These are phyloP conservation scores for Colletotrichum abscissum DNA, from an alignment of 2,329 filamentous ascomycete genomes.

Conservation along the genomic window DNA sequence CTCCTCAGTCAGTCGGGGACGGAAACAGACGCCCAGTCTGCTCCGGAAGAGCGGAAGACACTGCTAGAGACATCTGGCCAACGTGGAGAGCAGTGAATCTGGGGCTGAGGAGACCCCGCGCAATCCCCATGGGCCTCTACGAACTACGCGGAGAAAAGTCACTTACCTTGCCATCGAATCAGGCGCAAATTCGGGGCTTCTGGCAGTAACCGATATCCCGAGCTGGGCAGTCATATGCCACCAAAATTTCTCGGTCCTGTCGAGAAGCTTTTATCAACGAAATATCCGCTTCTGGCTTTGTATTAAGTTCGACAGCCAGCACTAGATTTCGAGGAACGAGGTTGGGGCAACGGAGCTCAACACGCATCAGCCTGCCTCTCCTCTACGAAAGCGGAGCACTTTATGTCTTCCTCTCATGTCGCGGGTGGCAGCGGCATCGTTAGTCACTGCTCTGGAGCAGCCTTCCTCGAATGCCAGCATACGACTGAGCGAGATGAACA, in stretches of 20 bases:
- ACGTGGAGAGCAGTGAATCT: neutral
- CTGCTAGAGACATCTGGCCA: neutral
- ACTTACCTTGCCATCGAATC: neutral
- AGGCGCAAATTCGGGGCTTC: neutral
- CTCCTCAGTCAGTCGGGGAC: neutral
- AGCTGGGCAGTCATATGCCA: neutral
- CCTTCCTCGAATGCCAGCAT: neutral
- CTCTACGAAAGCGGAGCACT: neutral
- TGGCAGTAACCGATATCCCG: neutral
- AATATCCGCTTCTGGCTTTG: neutral
- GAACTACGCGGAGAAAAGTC: neutral
- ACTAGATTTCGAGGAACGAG: neutral
- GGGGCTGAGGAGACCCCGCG: neutral
- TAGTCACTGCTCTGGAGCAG: neutral
- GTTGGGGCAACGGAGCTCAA: neutral
- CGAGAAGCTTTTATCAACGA: neutral
- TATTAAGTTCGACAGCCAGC: neutral
- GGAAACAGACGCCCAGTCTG: neutral
- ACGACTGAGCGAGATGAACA: neutral
- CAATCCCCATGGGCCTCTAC: neutral
- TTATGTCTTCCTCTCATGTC: neutral
- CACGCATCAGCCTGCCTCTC: neutral
- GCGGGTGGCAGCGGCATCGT: neutral
- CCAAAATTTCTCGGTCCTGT: neutral
- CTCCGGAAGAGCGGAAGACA: slow-evolving; percentile 19